Evolutionary conservation across 2,329 filamentous ascomycete species (phyloP), one percentile per base, ranked within the genome.

Genomic region (Stenocarpella maydis): DNA sequence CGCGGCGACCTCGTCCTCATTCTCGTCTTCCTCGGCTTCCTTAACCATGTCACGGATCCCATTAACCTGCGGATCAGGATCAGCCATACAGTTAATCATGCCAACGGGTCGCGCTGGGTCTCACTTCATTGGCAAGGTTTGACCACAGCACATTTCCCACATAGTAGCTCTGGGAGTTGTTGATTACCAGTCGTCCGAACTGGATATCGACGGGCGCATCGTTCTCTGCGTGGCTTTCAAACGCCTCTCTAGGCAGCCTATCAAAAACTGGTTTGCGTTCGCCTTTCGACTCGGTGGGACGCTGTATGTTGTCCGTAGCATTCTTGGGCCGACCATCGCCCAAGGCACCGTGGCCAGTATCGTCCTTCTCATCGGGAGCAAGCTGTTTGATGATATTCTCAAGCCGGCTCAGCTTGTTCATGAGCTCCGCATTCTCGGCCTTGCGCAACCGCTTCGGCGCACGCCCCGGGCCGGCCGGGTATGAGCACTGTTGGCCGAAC

Each of bases 111-210:
- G 6, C 4, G 1, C 14, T 17, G 4, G 24, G 21, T 26, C 60
- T 5, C 47, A 72, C 71, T 52, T 73, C 72, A 26, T 67, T 66
- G 14, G 55, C 71, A 45, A 73, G 26, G 9, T 50, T 70, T 19
- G 61, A 64, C 72, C 72, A 73, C 5, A 73, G 37, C 17, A 69
- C 64, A 26, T 71, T 73, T 17, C 71, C 72, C 8, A 73, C 65
- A 34, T 73, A 73, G 65, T 72, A 71, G 43, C 72, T 73, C 53
- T 65, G 70, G 5, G 65, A 63, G 8, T 71, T 64, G 10, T 68
- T 54, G n/a, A 72, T 41, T 7, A 69, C 63, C 7, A 73, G 55
- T 12, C 67, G 69, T 19, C 69, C 64, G n/a, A 73, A 50, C 15
- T 68, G 64, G 6, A 26, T 21, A 47, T 71, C 70, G 17, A 70